These are phyloP conservation scores for rapeseed (Brassica napus) DNA, from an alignment of 345 rosid genomes.

Conservation along the genomic window DNA sequence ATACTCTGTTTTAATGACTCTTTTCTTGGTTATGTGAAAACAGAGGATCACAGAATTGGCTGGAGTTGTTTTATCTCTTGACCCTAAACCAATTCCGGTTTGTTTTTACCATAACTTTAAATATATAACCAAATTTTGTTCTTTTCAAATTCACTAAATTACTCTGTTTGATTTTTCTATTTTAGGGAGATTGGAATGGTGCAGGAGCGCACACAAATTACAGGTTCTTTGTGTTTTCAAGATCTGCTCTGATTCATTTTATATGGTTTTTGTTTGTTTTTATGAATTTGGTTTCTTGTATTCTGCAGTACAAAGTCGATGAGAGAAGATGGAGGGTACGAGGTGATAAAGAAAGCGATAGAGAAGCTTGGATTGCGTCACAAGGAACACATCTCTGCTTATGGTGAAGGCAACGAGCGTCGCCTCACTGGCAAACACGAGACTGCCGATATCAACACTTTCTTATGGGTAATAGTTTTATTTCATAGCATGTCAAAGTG, in stretches of 20 bases:
- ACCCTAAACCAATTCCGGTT: slow-evolving; percentile 88
- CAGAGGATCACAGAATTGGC: slow-evolving; percentile 86
- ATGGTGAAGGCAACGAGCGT: slow-evolving; percentile 80
- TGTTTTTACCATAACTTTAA: background rate
- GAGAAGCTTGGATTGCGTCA: slow-evolving; percentile 72
- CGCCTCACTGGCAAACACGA: slow-evolving; percentile 79
- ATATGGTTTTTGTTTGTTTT: background rate
- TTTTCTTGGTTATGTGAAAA: slow-evolving; percentile 19
- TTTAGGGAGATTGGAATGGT: slow-evolving; percentile 90
- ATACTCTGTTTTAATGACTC: background rate
- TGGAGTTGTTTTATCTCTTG: slow-evolving; percentile 68
- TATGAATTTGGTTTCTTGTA: background rate
- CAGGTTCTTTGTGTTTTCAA: slow-evolving; percentile 42
- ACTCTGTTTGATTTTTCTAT: background rate
- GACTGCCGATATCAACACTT: slow-evolving; percentile 77
- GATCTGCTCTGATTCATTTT: background rate
- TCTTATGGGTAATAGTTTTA: slow-evolving; percentile 54
- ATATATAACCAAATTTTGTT: background rate
- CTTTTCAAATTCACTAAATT: background rate
- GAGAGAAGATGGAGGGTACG: slow-evolving; percentile 70
- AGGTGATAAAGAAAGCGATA: slow-evolving; percentile 67
- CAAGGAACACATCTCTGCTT: slow-evolving; percentile 77
- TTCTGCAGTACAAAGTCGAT: slow-evolving; percentile 66
- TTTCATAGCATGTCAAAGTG: background rate
- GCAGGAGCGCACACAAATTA: slow-evolving; percentile 95